Conservation (phyloP, 1,284 basidiomycete species). For the Ceratorhiza oryzae-sativae region DNA sequence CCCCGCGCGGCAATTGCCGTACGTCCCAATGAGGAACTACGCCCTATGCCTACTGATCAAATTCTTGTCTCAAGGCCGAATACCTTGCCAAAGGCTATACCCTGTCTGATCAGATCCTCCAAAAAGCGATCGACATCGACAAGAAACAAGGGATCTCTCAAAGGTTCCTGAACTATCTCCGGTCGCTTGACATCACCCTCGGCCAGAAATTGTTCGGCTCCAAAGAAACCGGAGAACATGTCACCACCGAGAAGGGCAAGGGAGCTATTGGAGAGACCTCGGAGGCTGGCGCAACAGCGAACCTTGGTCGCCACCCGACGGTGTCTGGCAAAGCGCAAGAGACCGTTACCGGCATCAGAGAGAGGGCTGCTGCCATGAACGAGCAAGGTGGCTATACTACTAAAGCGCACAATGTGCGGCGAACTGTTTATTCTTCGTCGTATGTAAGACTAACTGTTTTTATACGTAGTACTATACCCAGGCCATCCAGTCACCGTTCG, state of each 20-base stretch:
- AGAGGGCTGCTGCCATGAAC: slow-evolving; percentile 76
- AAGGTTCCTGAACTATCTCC: slow-evolving; percentile 81
- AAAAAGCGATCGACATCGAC: slow-evolving; percentile 88
- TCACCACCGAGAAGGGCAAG: not conserved
- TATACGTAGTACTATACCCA: slow-evolving; percentile 73
- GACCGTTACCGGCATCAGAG: slow-evolving; percentile 63
- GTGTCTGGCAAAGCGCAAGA: slow-evolving; percentile 74
- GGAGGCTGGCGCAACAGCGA: not conserved
- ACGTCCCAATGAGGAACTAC: not conserved
- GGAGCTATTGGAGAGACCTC: slow-evolving; percentile 2
- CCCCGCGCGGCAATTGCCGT: slow-evolving; percentile 76
- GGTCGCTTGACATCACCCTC: slow-evolving; percentile 69
- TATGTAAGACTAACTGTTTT: slow-evolving; percentile 29
- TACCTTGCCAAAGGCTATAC: slow-evolving; percentile 87
- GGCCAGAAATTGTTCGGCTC: slow-evolving; percentile 73
- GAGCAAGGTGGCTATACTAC: slow-evolving; percentile 80
- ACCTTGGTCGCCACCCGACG: slow-evolving; percentile 52
- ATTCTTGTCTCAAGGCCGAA: slow-evolving; percentile 76
- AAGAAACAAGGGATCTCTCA: slow-evolving; percentile 85
- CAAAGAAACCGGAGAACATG: slow-evolving; percentile 35
- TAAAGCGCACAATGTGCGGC: slow-evolving; percentile 68
- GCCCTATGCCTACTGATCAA: slow-evolving; percentile 9
- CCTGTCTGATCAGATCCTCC: slow-evolving; percentile 79
- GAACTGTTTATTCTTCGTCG: not conserved
- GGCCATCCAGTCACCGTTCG: slow-evolving; percentile 75